phyloP scores from a whole-genome alignment of 352 stramenopile species.

The Phytophthora capsici region DNA sequence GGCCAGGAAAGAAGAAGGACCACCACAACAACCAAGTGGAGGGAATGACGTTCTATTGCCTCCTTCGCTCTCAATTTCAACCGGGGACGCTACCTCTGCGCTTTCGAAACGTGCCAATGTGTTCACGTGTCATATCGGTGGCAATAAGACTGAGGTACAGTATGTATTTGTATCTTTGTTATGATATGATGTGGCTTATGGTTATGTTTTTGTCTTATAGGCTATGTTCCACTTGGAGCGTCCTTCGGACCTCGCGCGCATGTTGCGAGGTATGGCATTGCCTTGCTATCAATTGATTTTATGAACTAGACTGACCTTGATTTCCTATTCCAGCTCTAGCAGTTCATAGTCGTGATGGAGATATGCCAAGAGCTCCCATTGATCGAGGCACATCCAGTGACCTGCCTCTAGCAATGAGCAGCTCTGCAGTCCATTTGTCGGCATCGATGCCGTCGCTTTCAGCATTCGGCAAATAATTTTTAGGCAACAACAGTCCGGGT shows the following conservation, averaged over 20 bases:
- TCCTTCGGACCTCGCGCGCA: conserved; percentile 59
- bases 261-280: conserved; percentile 56
- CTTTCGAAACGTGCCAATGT: conserved; percentile 60
- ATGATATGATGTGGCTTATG: background rate
- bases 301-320: background rate
- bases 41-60: conserved; percentile 8
- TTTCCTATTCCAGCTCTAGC: conserved; percentile 44
- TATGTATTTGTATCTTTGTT: conserved; percentile 7
- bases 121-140: conserved; percentile 78
- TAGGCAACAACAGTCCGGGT: too few species aligned
- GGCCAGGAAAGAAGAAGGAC: conserved; percentile 29
- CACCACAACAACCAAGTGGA: background rate
- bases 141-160: conserved; percentile 77
- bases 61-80: conserved; percentile 13
- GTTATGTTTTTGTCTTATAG: conserved; percentile 28
- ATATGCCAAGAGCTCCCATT: conserved; percentile 9
- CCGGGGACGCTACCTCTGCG: conserved; percentile 28
- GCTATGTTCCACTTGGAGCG: conserved; percentile 79
- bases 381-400: conserved; percentile 29
- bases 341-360: conserved; percentile 65
- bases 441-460: conserved; percentile 34
- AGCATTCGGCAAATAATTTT: conserved; percentile 20
- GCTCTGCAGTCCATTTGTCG: conserved; percentile 20
- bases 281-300: conserved; percentile 4
- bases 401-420: background rate